These are phyloP conservation scores for Craterostigma plantagineum DNA, from an alignment of 257 asterid species.

Conservation along the genomic window DNA sequence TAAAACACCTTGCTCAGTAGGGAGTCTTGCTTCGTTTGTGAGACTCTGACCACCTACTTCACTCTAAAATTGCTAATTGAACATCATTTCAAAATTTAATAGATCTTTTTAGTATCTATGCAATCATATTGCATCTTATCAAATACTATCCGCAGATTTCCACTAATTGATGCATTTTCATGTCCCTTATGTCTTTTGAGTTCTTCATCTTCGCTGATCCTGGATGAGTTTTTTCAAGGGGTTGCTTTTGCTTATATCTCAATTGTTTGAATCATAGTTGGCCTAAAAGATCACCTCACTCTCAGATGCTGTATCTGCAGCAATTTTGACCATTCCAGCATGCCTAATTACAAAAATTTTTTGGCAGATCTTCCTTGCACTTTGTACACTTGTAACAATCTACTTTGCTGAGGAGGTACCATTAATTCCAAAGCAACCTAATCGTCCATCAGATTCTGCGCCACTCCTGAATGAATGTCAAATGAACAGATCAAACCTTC, in stretches of 20 bases:
- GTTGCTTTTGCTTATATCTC: slow-evolving; percentile 1
- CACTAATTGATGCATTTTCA: too few species aligned
- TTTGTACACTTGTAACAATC: slow-evolving; percentile 76
- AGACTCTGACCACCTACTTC: too few species aligned
- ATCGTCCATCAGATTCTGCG: slow-evolving; percentile 55
- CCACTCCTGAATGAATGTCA: slow-evolving; percentile 40
- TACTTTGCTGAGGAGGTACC: slow-evolving; percentile 92
- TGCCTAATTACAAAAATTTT: slow-evolving; percentile 12
- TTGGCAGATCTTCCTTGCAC: slow-evolving; percentile 50
- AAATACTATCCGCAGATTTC: too few species aligned
- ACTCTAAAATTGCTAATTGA: too few species aligned
- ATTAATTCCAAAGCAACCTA: slow-evolving; percentile 30
- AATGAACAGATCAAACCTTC: too few species aligned
- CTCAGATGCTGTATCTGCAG: slow-evolving; percentile 4
- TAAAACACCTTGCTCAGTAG: slow-evolving; percentile 21
- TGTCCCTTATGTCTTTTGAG: too few species aligned
- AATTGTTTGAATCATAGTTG: slow-evolving; percentile 3
- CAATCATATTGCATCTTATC: too few species aligned
- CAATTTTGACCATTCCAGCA: slow-evolving; percentile 8
- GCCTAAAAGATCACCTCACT: slow-evolving; percentile 1
- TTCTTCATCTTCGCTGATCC: too few species aligned
- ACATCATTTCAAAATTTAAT: too few species aligned
- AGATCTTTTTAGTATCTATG: too few species aligned
- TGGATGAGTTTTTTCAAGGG: too few species aligned
- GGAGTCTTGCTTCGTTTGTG: slow-evolving; percentile 3